Conservation (phyloP, 495 filamentous ascomycete genomes). For the Aspergillus funiculosus region DNA sequence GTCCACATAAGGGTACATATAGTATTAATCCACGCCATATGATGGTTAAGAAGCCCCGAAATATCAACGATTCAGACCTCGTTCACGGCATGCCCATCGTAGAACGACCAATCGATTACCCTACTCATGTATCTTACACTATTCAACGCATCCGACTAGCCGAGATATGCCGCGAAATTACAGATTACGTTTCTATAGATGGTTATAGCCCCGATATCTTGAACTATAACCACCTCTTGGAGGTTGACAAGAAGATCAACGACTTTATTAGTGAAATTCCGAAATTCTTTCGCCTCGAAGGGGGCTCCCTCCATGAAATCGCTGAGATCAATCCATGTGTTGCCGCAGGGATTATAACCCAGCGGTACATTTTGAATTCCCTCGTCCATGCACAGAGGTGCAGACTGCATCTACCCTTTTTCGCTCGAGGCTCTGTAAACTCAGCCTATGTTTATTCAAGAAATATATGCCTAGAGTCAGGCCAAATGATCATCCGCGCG, state of each 20-base stretch:
- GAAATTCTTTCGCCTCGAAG: background rate
- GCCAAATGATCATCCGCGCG: background rate
- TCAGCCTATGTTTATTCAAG: background rate
- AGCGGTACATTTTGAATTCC: background rate
- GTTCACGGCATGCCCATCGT: background rate
- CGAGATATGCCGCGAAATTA: conserved; percentile 39
- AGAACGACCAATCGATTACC: conserved; percentile 15
- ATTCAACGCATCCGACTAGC: conserved; percentile 41
- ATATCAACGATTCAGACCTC: background rate
- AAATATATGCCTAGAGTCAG: background rate
- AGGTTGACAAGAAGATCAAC: background rate
- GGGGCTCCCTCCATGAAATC: background rate
- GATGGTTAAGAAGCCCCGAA: background rate
- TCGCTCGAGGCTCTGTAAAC: background rate
- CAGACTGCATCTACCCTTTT: background rate
- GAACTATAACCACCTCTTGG: background rate
- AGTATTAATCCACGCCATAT: background rate
- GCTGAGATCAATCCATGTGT: background rate
- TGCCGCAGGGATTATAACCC: background rate
- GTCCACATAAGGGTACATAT: background rate
- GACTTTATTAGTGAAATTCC: background rate
- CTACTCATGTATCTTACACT: conserved; percentile 43
- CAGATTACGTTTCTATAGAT: conserved; percentile 25
- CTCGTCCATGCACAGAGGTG: background rate
- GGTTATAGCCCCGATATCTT: background rate